Percentiles rank a stretch among this genome's conserved stretches.
These are phyloP conservation scores for Chlamydomonas incerta DNA, from an alignment of 139 green algal genomes.

Conservation along the genomic window DNA sequence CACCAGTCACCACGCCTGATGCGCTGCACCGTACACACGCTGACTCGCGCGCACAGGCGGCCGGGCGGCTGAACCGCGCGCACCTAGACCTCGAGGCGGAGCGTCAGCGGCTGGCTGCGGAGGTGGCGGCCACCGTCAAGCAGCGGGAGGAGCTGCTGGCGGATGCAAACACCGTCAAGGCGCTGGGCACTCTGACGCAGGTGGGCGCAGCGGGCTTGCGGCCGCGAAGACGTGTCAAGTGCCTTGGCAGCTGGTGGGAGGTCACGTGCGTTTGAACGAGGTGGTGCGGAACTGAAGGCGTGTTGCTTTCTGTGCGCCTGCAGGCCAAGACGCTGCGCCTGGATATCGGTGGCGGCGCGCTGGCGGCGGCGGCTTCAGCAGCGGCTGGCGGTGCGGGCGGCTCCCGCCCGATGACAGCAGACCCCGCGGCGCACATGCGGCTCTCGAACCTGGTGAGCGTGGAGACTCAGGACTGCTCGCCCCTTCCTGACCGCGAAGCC, in stretches of 20 bases:
- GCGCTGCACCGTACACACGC: too few relatives aligned
- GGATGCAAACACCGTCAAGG: slow-evolving; percentile 34
- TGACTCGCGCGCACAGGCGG: slow-evolving; percentile 2
- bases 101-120: slow-evolving; percentile 26
- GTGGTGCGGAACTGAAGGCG: too few relatives aligned
- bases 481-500: too few relatives aligned
- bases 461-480: too few relatives aligned
- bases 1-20: too few relatives aligned
- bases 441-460: slow-evolving; percentile 25
- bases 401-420: not conserved
- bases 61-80: not conserved
- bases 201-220: too few relatives aligned
- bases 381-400: not conserved
- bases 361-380: not conserved
- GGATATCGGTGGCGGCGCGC: slow-evolving; percentile 16
- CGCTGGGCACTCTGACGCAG: slow-evolving; percentile 26
- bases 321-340: slow-evolving; percentile 43
- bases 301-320: too few relatives aligned
- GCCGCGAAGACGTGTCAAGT: too few relatives aligned
- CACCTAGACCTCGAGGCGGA: slow-evolving; percentile 40
- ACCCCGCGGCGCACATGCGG: slow-evolving; percentile 14
- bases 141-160: slow-evolving; percentile 19
- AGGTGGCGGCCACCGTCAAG: not conserved
- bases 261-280: too few relatives aligned
- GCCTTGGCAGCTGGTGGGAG: too few relatives aligned